Evolutionary conservation across 2,329 filamentous ascomycete genomes (phyloP).

Genomic region (Botrytis fragariae): DNA sequence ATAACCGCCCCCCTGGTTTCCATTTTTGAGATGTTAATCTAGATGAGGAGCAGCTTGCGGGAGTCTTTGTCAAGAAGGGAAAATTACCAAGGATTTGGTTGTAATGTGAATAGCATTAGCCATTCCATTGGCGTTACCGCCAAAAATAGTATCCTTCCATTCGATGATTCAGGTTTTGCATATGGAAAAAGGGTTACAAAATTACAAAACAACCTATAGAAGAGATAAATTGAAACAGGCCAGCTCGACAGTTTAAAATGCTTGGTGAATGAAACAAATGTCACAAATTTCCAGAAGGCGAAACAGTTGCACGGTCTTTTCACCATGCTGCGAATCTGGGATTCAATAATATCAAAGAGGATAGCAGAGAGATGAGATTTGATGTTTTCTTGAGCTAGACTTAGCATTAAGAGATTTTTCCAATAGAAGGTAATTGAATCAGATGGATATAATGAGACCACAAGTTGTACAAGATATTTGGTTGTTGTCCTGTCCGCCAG

Average conservation of each 20-base stretch:
- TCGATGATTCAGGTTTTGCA: neutral
- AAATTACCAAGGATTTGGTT: neutral
- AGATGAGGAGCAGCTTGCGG: slow-evolving; percentile 3
- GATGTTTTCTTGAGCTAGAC: neutral
- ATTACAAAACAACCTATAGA: neutral
- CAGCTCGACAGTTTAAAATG: neutral
- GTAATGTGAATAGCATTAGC: neutral
- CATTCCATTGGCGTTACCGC: neutral
- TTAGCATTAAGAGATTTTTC: neutral
- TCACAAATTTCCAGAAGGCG: neutral
- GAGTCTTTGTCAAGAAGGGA: neutral
- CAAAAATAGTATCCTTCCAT: neutral
- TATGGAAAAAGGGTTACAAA: neutral
- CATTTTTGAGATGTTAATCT: neutral
- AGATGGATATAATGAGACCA: neutral
- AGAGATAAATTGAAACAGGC: neutral
- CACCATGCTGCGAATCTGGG: neutral
- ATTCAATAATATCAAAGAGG: neutral
- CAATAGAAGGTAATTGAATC: neutral
- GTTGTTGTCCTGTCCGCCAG: neutral
- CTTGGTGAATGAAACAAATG: slow-evolving; percentile 2
- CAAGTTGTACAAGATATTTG: neutral
- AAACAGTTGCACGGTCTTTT: slow-evolving; percentile 8
- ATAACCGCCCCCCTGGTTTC: neutral
- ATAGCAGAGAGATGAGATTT: neutral